Evolutionary conservation across 495 filamentous ascomycete species (phyloP).

Genomic region (Penicillium herquei): DNA sequence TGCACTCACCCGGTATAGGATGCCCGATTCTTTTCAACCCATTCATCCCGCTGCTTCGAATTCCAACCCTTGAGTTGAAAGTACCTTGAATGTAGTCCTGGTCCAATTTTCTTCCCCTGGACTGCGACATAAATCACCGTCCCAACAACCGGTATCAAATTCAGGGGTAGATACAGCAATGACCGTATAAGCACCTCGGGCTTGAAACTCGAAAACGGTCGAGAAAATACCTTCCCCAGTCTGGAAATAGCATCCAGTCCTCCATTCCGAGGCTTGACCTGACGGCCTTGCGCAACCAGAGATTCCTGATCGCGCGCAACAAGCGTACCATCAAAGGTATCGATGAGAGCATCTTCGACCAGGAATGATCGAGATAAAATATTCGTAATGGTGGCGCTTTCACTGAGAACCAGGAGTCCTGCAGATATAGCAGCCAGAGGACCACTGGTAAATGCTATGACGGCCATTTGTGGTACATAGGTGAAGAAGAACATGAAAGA

Average conservation of each 20-base stretch:
- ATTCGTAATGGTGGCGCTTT: conserved; percentile 76
- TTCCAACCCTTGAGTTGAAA: conserved; percentile 87
- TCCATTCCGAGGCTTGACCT: conserved; percentile 53
- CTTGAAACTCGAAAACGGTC: conserved; percentile 65
- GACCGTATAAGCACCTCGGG: conserved; percentile 66
- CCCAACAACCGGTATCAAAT: conserved; percentile 87
- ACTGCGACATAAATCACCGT: conserved; percentile 74
- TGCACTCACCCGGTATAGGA: conserved; percentile 75
- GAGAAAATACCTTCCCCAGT: conserved; percentile 70
- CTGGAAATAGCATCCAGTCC: conserved; percentile 54
- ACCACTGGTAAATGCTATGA: conserved; percentile 77
- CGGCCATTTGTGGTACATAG: conserved; percentile 83
- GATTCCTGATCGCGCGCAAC: conserved; percentile 51
- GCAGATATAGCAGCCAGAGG: conserved; percentile 75
- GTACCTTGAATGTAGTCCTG: conserved; percentile 59
- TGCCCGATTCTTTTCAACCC: conserved; percentile 59
- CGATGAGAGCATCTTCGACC: conserved; percentile 74
- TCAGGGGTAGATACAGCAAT: conserved; percentile 79
- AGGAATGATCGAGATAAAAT: conserved; percentile 72
- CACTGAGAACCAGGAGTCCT: conserved; percentile 72
- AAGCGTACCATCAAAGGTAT: conserved; percentile 87
- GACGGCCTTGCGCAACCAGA: conserved; percentile 70
- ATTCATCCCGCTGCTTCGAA: conserved; percentile 57
- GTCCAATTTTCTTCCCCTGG: conserved; percentile 62
- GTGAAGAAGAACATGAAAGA: conserved; percentile 81